phyloP scores from a whole-genome alignment of 1,284 basidiomycete genomes.

The Peniophora sp. region DNA sequence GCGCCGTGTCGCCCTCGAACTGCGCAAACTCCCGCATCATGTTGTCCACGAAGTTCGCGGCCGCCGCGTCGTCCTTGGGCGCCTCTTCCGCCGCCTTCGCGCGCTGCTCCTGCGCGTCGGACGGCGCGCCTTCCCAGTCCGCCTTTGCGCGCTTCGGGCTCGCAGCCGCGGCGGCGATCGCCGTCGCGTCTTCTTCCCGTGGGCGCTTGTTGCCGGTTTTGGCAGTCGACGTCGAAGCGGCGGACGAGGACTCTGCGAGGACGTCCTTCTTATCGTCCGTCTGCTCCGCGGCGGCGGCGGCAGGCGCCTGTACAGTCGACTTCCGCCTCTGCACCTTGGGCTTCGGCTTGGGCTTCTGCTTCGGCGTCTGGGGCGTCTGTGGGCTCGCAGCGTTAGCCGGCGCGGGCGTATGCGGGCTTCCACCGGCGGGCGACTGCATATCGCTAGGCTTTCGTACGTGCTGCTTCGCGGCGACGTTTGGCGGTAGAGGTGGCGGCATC shows the following conservation, averaged over 20 bases:
- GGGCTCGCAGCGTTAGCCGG: conserved; percentile 24
- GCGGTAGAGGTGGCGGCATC: neutral
- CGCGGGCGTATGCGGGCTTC: conserved; percentile 24
- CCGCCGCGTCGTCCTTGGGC: conserved; percentile 60
- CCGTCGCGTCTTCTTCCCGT: conserved; percentile 66
- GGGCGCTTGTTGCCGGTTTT: conserved; percentile 39
- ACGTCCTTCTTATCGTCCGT: conserved; percentile 12
- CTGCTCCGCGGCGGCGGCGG: conserved; percentile 20
- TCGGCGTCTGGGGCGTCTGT: conserved; percentile 11
- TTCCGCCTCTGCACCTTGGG: conserved; percentile 10
- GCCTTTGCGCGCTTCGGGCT: conserved; percentile 64
- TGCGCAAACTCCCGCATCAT: conserved; percentile 46
- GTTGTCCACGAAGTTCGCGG: conserved; percentile 47
- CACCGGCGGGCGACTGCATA: too few relatives aligned
- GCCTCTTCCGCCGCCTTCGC: conserved; percentile 43
- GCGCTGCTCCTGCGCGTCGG: conserved; percentile 45
- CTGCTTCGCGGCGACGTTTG: neutral
- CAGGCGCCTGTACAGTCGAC: conserved; percentile 20
- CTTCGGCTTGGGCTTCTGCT: conserved; percentile 30
- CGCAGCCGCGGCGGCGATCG: conserved; percentile 40
- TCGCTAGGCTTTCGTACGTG: conserved; percentile 3
- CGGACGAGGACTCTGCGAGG: conserved; percentile 19
- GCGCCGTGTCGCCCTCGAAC: conserved; percentile 6
- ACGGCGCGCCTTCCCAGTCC: conserved; percentile 57
- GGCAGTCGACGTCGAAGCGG: conserved; percentile 22